Percentiles rank a stretch among this genome's conserved stretches.
Conservation (phyloP, 2,329 filamentous ascomycete species). For the Arthrobotrys entomopaga region DNA sequence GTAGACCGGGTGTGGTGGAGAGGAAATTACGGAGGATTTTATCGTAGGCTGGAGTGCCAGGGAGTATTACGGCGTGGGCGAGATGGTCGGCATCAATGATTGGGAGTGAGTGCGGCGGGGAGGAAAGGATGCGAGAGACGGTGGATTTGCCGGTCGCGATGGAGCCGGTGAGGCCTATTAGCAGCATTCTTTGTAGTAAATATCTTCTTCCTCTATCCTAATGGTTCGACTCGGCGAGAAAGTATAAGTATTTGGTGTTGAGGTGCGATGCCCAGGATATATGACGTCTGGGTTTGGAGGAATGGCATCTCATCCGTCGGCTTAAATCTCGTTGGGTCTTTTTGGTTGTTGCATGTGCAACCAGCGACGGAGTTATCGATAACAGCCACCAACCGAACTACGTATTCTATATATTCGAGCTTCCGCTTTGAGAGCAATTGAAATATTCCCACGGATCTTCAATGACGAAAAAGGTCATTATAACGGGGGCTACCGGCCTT, state of each 20-base stretch:
- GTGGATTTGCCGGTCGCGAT: constrained; percentile 99
- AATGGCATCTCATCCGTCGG: constrained; percentile 1
- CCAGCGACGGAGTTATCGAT: constrained; percentile 11
- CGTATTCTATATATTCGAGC: not conserved
- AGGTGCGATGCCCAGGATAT: constrained; percentile 7
- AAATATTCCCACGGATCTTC: not conserved
- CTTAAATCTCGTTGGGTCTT: not conserved
- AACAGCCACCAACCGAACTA: constrained; percentile 4
- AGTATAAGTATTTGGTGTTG: not conserved
- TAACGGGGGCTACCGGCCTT: constrained; percentile 86
- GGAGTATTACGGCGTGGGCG: constrained; percentile 92
- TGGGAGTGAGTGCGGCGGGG: constrained; percentile 83
- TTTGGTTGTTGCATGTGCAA: too few species aligned
- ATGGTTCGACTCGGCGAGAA: not conserved
- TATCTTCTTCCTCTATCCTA: not conserved
- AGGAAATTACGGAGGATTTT: constrained; percentile 84
- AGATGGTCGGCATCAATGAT: constrained; percentile 94
- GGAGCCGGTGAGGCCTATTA: constrained; percentile 94
- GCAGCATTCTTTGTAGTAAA: constrained; percentile 69
- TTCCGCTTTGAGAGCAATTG: not conserved
- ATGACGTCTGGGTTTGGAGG: not conserved
- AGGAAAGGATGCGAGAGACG: constrained; percentile 82
- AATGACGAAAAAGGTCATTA: constrained; percentile 67
- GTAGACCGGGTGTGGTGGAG: constrained; percentile 83
- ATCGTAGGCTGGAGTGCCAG: constrained; percentile 83